phyloP scores from a whole-genome alignment of 116 monocot genomes.

The Thalassia testudinum region DNA sequence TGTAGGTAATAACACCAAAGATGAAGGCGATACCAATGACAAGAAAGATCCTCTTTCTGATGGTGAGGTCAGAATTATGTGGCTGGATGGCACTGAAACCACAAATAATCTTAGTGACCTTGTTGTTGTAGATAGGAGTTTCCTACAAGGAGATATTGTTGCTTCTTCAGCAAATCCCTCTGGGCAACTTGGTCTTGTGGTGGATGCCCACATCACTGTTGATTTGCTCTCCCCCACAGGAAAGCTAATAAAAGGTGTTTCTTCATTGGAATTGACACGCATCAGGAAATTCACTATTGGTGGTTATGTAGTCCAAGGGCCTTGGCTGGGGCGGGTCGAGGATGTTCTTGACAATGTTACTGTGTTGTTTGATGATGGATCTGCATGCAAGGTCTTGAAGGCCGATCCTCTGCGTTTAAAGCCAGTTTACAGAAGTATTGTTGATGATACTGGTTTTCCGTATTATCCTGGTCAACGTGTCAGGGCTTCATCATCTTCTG shows the following conservation, averaged over 20 bases:
- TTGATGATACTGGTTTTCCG: slow-evolving; percentile 49
- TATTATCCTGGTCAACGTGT: slow-evolving; percentile 94
- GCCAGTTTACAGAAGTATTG: slow-evolving; percentile 42
- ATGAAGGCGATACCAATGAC: slow-evolving; percentile 15
- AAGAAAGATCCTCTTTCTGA: slow-evolving; percentile 24
- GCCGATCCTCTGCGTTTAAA: slow-evolving; percentile 66
- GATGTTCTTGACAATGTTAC: slow-evolving; percentile 93
- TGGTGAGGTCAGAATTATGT: slow-evolving; percentile 61
- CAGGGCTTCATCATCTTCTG: slow-evolving; percentile 61
- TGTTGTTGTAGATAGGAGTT: slow-evolving; percentile 49
- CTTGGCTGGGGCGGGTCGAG: slow-evolving; percentile 87
- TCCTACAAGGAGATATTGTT: slow-evolving; percentile 74
- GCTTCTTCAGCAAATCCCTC: slow-evolving; percentile 62
- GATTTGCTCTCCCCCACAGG: slow-evolving; percentile 41
- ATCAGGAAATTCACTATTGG: slow-evolving; percentile 58
- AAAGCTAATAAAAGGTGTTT: slow-evolving; percentile 37
- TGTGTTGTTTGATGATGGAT: slow-evolving; percentile 85
- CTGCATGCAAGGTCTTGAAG: slow-evolving; percentile 75
- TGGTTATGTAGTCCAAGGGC: slow-evolving; percentile 68
- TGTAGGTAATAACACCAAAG: slow-evolving; percentile 10
- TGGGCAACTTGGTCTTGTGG: slow-evolving; percentile 77
- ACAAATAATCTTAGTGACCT: slow-evolving; percentile 39
- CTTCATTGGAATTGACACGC: slow-evolving; percentile 55
- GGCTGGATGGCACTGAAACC: slow-evolving; percentile 65
- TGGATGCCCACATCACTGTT: slow-evolving; percentile 56